Percentiles rank a stretch among this genome's conserved stretches.
phyloP scores from a whole-genome alignment of 257 asterid species.

The Ilex asprella region DNA sequence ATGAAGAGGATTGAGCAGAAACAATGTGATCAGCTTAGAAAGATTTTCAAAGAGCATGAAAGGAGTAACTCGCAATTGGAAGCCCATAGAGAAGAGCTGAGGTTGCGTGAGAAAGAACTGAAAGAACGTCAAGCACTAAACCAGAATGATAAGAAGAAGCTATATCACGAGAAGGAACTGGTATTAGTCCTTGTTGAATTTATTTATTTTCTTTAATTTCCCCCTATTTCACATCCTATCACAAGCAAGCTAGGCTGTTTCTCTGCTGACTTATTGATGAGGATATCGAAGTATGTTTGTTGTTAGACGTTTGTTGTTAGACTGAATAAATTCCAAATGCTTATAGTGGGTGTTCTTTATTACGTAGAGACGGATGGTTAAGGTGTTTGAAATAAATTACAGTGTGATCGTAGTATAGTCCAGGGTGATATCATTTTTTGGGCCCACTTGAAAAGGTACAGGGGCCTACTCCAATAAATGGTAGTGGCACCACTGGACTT shows the following conservation, averaged over 20 bases:
- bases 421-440: too few relatives aligned
- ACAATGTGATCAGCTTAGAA: constrained; percentile 38
- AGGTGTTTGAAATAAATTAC: too few relatives aligned
- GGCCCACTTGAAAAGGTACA: too few relatives aligned
- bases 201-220: constrained; percentile 3
- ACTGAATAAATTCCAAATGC: too few relatives aligned
- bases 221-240: neutral
- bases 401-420: too few relatives aligned
- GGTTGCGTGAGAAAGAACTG: constrained; percentile 46
- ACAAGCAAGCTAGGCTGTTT: too few relatives aligned
- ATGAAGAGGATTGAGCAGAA: constrained; percentile 53
- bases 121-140: constrained; percentile 44
- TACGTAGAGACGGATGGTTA: too few relatives aligned
- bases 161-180: constrained; percentile 48
- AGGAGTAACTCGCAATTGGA: constrained; percentile 44
- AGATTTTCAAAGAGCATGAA: constrained; percentile 46
- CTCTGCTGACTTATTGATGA: neutral
- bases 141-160: constrained; percentile 55
- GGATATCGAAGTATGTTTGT: neutral
- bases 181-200: constrained; percentile 21
- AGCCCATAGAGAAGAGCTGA: constrained; percentile 45
- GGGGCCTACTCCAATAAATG: too few relatives aligned
- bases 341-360: too few relatives aligned
- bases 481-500: too few relatives aligned
- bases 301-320: neutral